phyloP scores from a whole-genome alignment of 2,329 filamentous ascomycete species.

The Stemphylium lycopersici region DNA sequence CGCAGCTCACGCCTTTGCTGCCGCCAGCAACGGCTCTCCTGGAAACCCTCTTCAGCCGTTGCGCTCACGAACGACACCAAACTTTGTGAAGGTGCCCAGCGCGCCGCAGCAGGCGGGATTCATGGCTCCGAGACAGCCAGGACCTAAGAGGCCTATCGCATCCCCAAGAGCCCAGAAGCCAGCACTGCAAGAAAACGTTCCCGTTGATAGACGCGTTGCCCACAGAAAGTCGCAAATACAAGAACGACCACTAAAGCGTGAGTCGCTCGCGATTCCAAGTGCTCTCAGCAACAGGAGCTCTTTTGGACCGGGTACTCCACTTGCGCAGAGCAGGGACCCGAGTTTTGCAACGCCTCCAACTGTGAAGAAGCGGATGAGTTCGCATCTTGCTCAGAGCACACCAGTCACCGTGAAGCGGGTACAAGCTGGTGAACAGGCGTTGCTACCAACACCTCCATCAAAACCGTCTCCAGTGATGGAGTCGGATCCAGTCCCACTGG shows the following conservation, averaged over 20 bases:
- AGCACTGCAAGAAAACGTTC: conserved; percentile 31
- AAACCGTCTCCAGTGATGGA: neutral
- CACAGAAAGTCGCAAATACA: conserved; percentile 28
- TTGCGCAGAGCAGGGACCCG: conserved; percentile 23
- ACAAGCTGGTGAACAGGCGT: conserved; percentile 11
- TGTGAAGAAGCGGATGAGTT: conserved; percentile 25
- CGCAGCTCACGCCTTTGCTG: conserved; percentile 23
- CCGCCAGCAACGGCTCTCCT: conserved; percentile 9
- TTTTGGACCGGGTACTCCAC: conserved; percentile 15
- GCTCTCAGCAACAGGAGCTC: conserved; percentile 22
- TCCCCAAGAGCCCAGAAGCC: conserved; percentile 16
- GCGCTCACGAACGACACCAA: conserved; percentile 42
- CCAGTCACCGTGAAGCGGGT: conserved; percentile 28
- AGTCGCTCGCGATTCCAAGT: conserved; percentile 25
- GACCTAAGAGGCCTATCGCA: conserved; percentile 12
- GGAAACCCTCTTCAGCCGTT: conserved; percentile 22
- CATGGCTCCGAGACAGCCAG: conserved; percentile 28
- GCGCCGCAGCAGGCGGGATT: conserved; percentile 17
- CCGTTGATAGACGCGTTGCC: conserved; percentile 18
- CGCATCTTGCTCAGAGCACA: conserved; percentile 24
- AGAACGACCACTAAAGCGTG: conserved; percentile 24
- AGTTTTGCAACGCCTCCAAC: conserved; percentile 21
- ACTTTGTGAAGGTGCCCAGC: conserved; percentile 25
- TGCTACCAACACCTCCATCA: neutral
- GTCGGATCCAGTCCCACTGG: conserved; percentile 12